Percentiles rank a stretch among this genome's conserved stretches.
Evolutionary conservation across 345 rosid species (phyloP).

Genomic region (Brassica nigra): DNA sequence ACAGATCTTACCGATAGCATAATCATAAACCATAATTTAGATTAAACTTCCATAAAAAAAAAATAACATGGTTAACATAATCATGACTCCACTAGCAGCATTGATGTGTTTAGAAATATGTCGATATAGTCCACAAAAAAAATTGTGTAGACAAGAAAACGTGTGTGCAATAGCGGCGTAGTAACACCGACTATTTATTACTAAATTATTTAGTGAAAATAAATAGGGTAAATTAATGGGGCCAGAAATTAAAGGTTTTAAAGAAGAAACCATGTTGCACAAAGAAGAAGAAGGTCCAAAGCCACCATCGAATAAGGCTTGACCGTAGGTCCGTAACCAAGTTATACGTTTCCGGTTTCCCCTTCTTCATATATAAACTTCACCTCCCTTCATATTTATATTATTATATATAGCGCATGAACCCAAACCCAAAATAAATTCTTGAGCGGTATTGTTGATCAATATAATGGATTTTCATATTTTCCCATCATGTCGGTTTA

Average conservation of each 20-base stretch:
- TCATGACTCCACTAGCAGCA: neutral
- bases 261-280: neutral
- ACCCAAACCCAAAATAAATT: neutral
- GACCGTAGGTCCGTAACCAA: neutral
- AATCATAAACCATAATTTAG: neutral
- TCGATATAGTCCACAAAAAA: neutral
- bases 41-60: neutral
- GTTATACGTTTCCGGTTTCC: neutral
- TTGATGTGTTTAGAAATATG: neutral
- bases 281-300: neutral
- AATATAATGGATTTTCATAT: neutral
- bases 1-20: neutral
- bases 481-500: neutral
- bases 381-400: neutral
- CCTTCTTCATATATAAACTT: neutral
- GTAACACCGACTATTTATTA: neutral
- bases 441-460: neutral
- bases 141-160: neutral
- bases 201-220: neutral
- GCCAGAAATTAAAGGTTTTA: neutral
- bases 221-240: neutral
- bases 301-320: neutral
- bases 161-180: neutral
- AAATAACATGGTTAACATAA: too few species aligned
- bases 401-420: neutral